These are phyloP conservation scores for Suillus spraguei DNA, from an alignment of 768 basidiomycete genomes.

Conservation along the genomic window DNA sequence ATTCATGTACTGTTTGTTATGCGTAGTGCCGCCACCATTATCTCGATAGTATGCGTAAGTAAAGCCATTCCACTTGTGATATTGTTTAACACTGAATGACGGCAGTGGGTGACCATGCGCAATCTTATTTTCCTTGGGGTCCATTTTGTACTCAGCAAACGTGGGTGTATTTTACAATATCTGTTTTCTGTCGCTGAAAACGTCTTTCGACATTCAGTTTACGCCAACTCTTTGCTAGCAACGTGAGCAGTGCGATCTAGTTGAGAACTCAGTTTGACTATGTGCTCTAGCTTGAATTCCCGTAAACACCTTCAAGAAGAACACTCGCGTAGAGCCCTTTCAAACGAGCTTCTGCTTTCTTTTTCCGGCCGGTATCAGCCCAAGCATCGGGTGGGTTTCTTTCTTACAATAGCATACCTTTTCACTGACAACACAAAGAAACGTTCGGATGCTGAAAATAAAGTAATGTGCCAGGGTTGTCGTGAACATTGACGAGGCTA, in stretches of 20 bases:
- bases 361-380: constrained; percentile 23
- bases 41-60: constrained; percentile 46
- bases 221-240: constrained; percentile 53
- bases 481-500: background rate
- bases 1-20: constrained; percentile 15
- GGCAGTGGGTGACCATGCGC: constrained; percentile 48
- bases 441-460: background rate
- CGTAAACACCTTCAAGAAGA: constrained; percentile 36
- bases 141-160: constrained; percentile 55
- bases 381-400: background rate
- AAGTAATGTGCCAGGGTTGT: background rate
- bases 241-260: constrained; percentile 27
- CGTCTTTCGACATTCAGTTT: constrained; percentile 34
- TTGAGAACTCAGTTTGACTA: background rate
- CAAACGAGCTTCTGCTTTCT: constrained; percentile 28
- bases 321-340: constrained; percentile 27
- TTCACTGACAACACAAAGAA: background rate
- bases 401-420: no score
- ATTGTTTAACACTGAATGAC: background rate
- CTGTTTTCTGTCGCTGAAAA: background rate
- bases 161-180: constrained; percentile 29
- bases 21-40: constrained; percentile 38
- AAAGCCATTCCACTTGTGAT: no score
- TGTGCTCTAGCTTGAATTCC: constrained; percentile 35
- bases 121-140: constrained; percentile 56